A percentile compares a stretch with the other conserved stretches of the same genome.
Conservation (phyloP, 768 basidiomycete species). For the Hortiboletus campestris region DNA sequence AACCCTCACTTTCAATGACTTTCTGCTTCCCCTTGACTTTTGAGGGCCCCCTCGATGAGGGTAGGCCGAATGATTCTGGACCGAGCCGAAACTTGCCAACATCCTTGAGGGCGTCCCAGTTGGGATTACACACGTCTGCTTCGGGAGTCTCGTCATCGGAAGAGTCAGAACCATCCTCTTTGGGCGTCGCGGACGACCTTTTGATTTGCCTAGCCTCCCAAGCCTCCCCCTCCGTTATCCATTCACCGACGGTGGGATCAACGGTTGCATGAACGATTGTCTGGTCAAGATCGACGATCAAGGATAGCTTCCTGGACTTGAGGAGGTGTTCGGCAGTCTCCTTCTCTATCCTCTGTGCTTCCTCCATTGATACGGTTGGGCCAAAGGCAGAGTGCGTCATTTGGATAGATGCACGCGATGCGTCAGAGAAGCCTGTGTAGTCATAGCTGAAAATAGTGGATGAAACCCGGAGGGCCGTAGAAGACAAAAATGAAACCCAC, state of each 20-base stretch:
- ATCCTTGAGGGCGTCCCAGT: conserved; percentile 88
- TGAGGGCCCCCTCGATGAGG: conserved; percentile 37
- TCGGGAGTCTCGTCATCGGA: conserved; percentile 41
- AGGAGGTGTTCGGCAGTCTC: conserved; percentile 81
- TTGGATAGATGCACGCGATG: conserved; percentile 82
- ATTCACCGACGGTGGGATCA: conserved; percentile 97
- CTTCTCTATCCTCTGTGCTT: conserved; percentile 85
- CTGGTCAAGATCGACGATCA: conserved; percentile 98
- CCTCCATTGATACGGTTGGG: conserved; percentile 88
- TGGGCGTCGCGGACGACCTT: conserved; percentile 36
- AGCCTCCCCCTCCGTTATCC: conserved; percentile 83
- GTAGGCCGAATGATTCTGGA: conserved; percentile 65
- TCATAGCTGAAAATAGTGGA: conserved; percentile 51
- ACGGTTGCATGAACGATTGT: conserved; percentile 99
- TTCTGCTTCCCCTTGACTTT: conserved; percentile 60
- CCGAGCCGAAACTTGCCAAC: conserved; percentile 86
- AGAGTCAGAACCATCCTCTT: conserved; percentile 30
- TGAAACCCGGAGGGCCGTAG: conserved; percentile 8
- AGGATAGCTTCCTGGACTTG: conserved; percentile 73
- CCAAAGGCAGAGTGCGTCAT: conserved; percentile 94
- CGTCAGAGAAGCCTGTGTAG: conserved; percentile 86
- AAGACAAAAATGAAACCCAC: conserved; percentile 42
- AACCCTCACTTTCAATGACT: conserved; percentile 71
- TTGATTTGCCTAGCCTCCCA: conserved; percentile 66
- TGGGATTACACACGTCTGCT: conserved; percentile 79